Evolutionary conservation across 2,329 filamentous ascomycete genomes (phyloP), one percentile per base, ranked within the genome.

Genomic region (Alternaria tenuissima): DNA sequence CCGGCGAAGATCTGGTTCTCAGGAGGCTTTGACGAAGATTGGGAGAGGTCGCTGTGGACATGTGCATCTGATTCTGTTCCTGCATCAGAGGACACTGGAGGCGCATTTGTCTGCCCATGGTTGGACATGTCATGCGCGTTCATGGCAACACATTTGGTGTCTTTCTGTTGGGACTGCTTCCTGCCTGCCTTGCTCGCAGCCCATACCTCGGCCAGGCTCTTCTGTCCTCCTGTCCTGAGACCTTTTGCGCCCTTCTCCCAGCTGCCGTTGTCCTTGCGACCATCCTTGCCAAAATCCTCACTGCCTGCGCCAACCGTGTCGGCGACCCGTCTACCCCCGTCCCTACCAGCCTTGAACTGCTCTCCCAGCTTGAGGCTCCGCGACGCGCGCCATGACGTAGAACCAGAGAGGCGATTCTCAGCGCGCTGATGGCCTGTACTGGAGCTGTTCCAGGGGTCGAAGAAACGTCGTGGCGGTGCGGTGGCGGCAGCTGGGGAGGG

Each of bases 401-500:
- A 85, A 24, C 86, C 85, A 2, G 87, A 86, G 1, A 90, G 83
- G 4, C 82, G 80, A 60, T 87, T 89, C 61, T 94, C 91, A 42
- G 91, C 87, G 41, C 88, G 85, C 78, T 96, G 93, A 76, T 97
- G 92, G 46, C 92, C 92, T 1, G 90, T 89, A 6, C 89, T 88
- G 12, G 88, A 87, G 14, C 88, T 89, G 79, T 93, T 93, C 88
- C 88, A 91, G 5, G 87, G 83, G 76, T 91, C 89, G 70, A 90
- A 91, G 60, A 75, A 64, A 48, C 71, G 75, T 6, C 64, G 55
- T 8, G 74, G 52, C 11, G 68, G 61, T 49, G 60, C 59, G 30
- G 55, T 28, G 60, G 30, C 16, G 59, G 34, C 36, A 12, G 55
- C 24, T 20, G 38, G 24, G 9, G n/a, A 20, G n/a, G 38, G 20